phyloP scores from a whole-genome alignment of 1,139 yeast genomes.

The Magnusiomyces ingens region DNA sequence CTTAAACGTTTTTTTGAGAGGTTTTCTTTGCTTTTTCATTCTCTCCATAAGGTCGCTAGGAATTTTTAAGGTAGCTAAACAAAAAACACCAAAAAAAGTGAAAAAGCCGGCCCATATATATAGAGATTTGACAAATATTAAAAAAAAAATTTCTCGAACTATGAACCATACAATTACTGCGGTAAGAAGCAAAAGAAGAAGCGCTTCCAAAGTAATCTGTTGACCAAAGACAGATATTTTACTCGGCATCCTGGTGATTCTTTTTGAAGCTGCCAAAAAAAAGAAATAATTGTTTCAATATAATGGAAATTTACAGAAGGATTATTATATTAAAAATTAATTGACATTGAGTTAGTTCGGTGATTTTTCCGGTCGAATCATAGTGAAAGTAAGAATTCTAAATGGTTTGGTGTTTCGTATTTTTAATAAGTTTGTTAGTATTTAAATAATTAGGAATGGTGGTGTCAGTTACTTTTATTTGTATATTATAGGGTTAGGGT shows the following conservation, averaged over 20 bases:
- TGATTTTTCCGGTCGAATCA: too few species aligned
- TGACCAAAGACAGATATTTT: conserved; percentile 17
- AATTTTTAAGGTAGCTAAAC: conserved; percentile 17
- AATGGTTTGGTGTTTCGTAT: too few species aligned
- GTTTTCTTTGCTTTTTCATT: conserved; percentile 3
- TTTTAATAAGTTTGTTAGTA: too few species aligned
- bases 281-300: too few species aligned
- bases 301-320: too few species aligned
- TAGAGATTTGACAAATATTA: conserved; percentile 19
- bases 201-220: conserved; percentile 20
- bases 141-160: conserved; percentile 19
- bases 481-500: too few species aligned
- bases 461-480: too few species aligned
- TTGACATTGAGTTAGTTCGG: too few species aligned
- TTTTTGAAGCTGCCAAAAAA: too few species aligned
- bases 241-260: conserved; percentile 5
- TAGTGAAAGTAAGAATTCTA: too few species aligned
- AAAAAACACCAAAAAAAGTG: conserved; percentile 17
- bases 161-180: conserved; percentile 19
- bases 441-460: too few species aligned
- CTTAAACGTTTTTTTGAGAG: conserved; percentile 10
- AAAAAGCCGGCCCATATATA: conserved; percentile 21
- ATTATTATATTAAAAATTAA: too few species aligned
- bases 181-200: conserved; percentile 18
- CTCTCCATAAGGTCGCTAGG: conserved; percentile 15